phyloP scores from a whole-genome alignment of 176 grass and related monocot species.

The Aegilops umbellulata region DNA sequence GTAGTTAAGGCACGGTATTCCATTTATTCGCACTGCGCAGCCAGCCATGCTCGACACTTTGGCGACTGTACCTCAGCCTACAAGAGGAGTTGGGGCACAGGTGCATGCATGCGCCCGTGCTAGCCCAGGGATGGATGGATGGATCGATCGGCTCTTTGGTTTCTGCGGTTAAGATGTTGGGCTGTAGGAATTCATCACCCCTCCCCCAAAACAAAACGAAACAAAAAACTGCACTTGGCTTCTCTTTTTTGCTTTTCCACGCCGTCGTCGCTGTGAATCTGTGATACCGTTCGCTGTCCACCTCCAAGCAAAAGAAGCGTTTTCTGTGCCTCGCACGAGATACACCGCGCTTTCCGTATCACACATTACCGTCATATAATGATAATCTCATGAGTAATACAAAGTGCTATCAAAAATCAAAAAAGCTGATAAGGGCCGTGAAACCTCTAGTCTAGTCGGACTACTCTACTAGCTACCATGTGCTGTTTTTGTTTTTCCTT shows the following conservation, averaged over 20 bases:
- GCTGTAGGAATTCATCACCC: background rate
- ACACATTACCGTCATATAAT: conserved; percentile 10
- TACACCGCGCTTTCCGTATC: background rate
- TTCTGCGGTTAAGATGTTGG: background rate
- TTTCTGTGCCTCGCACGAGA: background rate
- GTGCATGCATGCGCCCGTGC: background rate
- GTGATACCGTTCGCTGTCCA: conserved; percentile 15
- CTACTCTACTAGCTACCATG: background rate
- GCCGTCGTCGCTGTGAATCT: background rate
- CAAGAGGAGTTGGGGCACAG: background rate
- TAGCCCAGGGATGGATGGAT: background rate
- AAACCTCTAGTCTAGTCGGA: background rate
- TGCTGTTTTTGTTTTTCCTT: background rate
- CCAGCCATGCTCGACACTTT: too few relatives aligned
- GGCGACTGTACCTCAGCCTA: background rate
- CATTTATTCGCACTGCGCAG: too few relatives aligned
- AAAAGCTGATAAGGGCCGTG: background rate
- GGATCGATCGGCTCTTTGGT: background rate
- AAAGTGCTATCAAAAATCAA: background rate
- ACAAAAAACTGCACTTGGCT: background rate
- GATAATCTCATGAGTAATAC: background rate
- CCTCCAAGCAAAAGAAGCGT: background rate
- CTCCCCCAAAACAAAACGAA: background rate
- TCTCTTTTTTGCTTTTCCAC: background rate
- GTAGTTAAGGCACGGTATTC: too few relatives aligned